phyloP scores from a whole-genome alignment of 495 filamentous ascomycete genomes.

The Lasiosphaeris hirsuta region DNA sequence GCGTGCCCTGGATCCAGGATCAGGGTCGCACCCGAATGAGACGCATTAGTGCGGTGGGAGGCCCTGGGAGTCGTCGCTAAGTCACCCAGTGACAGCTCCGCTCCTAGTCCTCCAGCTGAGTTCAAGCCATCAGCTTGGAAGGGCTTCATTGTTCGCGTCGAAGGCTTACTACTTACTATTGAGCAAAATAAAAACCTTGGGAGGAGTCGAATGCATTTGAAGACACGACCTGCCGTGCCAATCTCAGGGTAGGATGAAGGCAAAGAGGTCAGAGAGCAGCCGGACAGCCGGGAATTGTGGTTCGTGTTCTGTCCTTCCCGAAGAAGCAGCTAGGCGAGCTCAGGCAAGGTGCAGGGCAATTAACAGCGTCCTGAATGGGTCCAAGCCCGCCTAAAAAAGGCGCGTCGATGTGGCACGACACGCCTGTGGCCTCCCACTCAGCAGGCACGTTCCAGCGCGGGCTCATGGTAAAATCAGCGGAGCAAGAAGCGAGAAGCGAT shows the following conservation, averaged over 20 bases:
- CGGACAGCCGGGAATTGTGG: conserved; percentile 3
- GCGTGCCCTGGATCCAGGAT: conserved; percentile 7
- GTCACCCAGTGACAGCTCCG: not conserved
- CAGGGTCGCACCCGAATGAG: conserved; percentile 22
- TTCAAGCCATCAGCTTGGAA: too few relatives aligned
- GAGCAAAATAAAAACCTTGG: not conserved
- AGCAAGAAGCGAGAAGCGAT: too few relatives aligned
- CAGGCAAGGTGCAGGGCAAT: not conserved
- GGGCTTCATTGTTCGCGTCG: not conserved
- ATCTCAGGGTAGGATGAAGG: not conserved
- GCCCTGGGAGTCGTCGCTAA: not conserved
- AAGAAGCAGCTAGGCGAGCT: not conserved
- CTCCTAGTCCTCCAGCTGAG: not conserved
- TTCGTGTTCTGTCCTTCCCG: conserved; percentile 3
- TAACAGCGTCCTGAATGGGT: not conserved
- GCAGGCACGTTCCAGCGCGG: too few relatives aligned
- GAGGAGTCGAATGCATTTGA: not conserved
- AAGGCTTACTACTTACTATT: not conserved
- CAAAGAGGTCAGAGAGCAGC: conserved; percentile 9
- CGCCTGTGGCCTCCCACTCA: too few relatives aligned
- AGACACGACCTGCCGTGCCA: conserved; percentile 2
- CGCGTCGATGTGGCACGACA: too few relatives aligned
- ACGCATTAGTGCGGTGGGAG: conserved; percentile 21
- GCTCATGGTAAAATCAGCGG: too few relatives aligned
- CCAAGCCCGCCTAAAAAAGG: not conserved